A percentile compares a stretch with the other conserved stretches of the same genome.
Conservation (phyloP, 352 stramenopile genomes). For the Pythium sp. region DNA sequence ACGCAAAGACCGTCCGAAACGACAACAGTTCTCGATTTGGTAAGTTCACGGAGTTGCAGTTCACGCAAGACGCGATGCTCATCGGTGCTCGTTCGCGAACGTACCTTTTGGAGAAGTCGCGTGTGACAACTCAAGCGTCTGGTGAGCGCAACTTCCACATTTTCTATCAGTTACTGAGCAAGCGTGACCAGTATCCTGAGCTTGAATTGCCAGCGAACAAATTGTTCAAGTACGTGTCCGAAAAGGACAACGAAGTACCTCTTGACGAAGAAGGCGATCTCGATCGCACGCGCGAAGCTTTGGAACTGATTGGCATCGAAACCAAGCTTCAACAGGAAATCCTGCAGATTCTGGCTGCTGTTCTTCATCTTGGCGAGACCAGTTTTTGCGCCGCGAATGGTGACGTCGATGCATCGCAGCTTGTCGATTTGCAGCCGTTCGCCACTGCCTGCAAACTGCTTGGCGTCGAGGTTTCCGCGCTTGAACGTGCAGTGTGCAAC, state of each 20-base stretch:
- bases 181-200: constrained; percentile 54
- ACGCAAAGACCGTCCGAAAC: constrained; percentile 85
- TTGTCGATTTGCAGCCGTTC: constrained; percentile 60
- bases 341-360: constrained; percentile 83
- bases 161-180: constrained; percentile 90
- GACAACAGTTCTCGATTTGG: constrained; percentile 86
- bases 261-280: constrained; percentile 69
- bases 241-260: constrained; percentile 23
- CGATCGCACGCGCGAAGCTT: constrained; percentile 71
- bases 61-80: constrained; percentile 64
- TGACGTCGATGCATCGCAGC: constrained; percentile 73
- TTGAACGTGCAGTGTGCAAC: constrained; percentile 74
- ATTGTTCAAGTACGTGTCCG: constrained; percentile 73
- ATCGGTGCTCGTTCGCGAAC: constrained; percentile 82
- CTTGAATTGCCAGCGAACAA: constrained; percentile 42
- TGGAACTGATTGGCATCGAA: constrained; percentile 88
- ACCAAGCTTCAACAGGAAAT: constrained; percentile 84
- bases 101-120: constrained; percentile 92
- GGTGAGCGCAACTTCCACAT: constrained; percentile 94
- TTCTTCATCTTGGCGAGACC: constrained; percentile 93
- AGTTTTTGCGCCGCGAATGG: constrained; percentile 73
- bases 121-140: constrained; percentile 79
- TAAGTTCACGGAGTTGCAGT: constrained; percentile 87
- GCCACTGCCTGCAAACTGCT: constrained; percentile 55
- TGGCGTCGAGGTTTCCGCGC: constrained; percentile 44